These are phyloP conservation scores for Omphalotus guepiniiformis DNA, from an alignment of 768 basidiomycete genomes.

Conservation along the genomic window DNA sequence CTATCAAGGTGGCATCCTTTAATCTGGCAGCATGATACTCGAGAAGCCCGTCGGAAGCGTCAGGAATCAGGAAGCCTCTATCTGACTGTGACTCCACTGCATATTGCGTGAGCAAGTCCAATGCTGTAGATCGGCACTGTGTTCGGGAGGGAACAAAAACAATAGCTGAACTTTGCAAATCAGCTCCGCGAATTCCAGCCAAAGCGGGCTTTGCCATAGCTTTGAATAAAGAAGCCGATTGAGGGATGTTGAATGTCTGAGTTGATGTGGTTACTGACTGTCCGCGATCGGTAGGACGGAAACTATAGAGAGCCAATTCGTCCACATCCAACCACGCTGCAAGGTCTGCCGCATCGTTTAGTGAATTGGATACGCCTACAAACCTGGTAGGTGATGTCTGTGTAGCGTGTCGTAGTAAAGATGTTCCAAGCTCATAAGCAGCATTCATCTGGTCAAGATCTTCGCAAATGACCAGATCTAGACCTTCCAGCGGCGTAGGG, in stretches of 20 bases:
- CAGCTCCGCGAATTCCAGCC: constrained; percentile 53
- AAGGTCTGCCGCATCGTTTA: constrained; percentile 77
- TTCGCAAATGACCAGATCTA: constrained; percentile 76
- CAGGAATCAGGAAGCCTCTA: constrained; percentile 60
- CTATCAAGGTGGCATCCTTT: constrained; percentile 56
- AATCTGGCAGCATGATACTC: constrained; percentile 57
- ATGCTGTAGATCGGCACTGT: constrained; percentile 70
- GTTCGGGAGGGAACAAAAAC: constrained; percentile 85
- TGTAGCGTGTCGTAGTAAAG: constrained; percentile 62
- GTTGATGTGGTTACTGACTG: constrained; percentile 65
- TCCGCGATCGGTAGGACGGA: constrained; percentile 80
- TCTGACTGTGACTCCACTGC: constrained; percentile 69
- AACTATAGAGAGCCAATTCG: constrained; percentile 59
- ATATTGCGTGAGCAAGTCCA: constrained; percentile 85
- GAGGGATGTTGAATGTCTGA: constrained; percentile 80
- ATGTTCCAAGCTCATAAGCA: constrained; percentile 78
- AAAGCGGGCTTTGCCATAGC: constrained; percentile 91
- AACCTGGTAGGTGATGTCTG: constrained; percentile 62
- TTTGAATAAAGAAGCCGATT: constrained; percentile 85
- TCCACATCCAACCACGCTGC: constrained; percentile 82
- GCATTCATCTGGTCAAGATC: constrained; percentile 80
- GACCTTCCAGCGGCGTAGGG: constrained; percentile 28
- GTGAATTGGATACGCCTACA: constrained; percentile 72
- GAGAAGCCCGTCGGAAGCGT: constrained; percentile 38
- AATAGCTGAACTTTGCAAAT: constrained; percentile 50